Conservation (phyloP, 352 stramenopile species). For the Globisporangium viniferum region DNA sequence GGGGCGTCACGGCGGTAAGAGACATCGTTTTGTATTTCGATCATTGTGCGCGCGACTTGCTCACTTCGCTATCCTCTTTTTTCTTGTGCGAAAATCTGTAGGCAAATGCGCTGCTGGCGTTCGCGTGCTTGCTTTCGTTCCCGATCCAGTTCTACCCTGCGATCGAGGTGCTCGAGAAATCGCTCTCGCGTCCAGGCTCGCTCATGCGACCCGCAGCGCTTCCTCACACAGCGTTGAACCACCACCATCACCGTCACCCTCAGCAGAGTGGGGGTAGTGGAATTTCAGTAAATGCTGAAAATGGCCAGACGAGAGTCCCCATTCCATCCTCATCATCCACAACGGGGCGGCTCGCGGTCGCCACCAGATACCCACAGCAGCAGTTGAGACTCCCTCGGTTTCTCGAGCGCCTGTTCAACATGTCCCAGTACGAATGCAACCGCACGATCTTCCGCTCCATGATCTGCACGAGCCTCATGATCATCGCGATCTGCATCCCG, state of each 20-base stretch:
- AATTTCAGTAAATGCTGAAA: neutral
- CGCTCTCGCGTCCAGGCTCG: slow-evolving; percentile 43
- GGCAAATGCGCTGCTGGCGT: slow-evolving; percentile 68
- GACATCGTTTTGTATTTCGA: neutral
- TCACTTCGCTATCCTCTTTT: neutral
- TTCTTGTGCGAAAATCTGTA: slow-evolving; percentile 15
- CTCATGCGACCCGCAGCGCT: slow-evolving; percentile 33
- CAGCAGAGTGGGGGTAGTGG: neutral
- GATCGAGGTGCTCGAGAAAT: slow-evolving; percentile 66
- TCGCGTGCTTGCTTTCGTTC: slow-evolving; percentile 74
- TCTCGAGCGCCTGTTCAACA: slow-evolving; percentile 41
- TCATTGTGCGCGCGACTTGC: neutral
- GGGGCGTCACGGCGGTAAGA: slow-evolving; percentile 55
- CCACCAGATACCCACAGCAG: neutral
- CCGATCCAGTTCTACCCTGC: slow-evolving; percentile 82
- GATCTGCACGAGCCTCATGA: slow-evolving; percentile 71
- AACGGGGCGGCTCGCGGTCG: neutral
- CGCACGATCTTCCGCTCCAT: slow-evolving; percentile 80
- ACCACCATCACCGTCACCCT: neutral
- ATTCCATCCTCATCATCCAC: slow-evolving; percentile 2
- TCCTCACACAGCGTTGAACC: slow-evolving; percentile 21
- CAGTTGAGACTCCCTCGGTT: slow-evolving; percentile 16
- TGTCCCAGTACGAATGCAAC: slow-evolving; percentile 76
- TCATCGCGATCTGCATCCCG: slow-evolving; percentile 68
- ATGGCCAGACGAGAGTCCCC: slow-evolving; percentile 3